Base-by-base conservation (phyloP, 352 stramenopile species). In the Discostella stelligera region DNA sequence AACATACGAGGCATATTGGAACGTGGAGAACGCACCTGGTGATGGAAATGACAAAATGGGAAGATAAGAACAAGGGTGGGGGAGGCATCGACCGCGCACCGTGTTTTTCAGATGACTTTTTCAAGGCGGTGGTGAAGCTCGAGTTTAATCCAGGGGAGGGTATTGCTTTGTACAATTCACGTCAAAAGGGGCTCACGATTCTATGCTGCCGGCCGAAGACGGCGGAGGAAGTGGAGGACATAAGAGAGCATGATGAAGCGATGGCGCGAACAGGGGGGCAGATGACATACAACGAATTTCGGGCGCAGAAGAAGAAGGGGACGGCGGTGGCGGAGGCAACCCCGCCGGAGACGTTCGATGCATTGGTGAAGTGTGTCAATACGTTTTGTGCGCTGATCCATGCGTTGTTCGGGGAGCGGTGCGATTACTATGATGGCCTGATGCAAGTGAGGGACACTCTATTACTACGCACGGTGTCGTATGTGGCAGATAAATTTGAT, bases 311-410 rank as follows among this genome's bases (percentile, higher is more conserved):
- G 23, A 55, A 21, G 23, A 18, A 20, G n/a, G 48, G n/a, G 11
- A 14, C n/a, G 21, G 9, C n/a, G 23, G 6, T 55, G 18, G 9
- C 48, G 18, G 6, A 18, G 48, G n/a, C 48, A 27, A 55, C 48
- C 21, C 41, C 60, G 2, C 41, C 60, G 0, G 41, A 68, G 7
- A 30, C 30, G 46, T 68, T 37, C 16, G 44, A 46, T 18, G 60
- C 54, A 20, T 16, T 68, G n/a, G 16, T 58, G 16, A 68, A 46
- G n/a, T 56, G 44, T 32, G 21, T 66, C n/a, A 18, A 18, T 0
- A 53, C 58, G 8, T 66, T 37, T 14, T 66, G 58, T 27, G 32
- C 32, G 1, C 30, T 66, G 0, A 16, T 66, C 5, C 48, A n/a
- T 13, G 14, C 58, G 21, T 4, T 66, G 3, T 66, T 66, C 27